Evolutionary conservation across 2,329 filamentous ascomycete genomes (phyloP), one percentile per base, ranked within the genome.

Genomic region (Sporothrix pallida): DNA sequence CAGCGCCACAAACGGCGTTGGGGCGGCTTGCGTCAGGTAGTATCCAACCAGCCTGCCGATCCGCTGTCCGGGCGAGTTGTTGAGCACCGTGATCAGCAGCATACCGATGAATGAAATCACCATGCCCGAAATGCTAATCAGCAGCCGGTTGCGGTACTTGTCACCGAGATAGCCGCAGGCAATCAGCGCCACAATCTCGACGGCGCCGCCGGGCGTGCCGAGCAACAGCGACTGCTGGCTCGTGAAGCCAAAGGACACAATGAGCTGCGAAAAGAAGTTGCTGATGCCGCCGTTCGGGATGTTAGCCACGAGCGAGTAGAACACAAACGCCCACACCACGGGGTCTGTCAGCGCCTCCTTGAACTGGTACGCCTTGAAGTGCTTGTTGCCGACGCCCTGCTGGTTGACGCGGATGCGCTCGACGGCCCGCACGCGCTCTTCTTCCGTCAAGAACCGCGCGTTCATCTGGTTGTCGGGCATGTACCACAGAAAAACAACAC

Each of bases 331-430:
- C 80, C 82, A 83, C 31, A 81, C 76, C 79, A 82, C 80, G 3
- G 81, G 81, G 71, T 83, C 82, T 2, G 78, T 78, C 13, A 83
- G 52, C 3, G 81, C 81, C 74, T 83, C 81, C 70, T 79, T 79
- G 76, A 90, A 82, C 79, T 93, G 90, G 74, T 91, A 89, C 77
- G 84, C 79, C 78, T 91, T 91, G 80, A 88, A 91, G 75, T 91
- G 87, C 81, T 90, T 90, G 78, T 91, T 92, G 2, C 89, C 89
- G 23, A 92, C 68, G n/a, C 90, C 90, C 79, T 92, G 89, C 75
- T 90, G 86, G 76, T 93, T 92, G 52, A 85, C 79, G 0, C 90
- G 82, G 63, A 92, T 90, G 13, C 91, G 85, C 75, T 82, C 81
- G 31, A 83, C 77, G 17, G 82, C 82, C 42, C 91, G 81, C 1